Conservation (phyloP, 2,329 filamentous ascomycete species). For the Diaporthe citrichinensis region DNA sequence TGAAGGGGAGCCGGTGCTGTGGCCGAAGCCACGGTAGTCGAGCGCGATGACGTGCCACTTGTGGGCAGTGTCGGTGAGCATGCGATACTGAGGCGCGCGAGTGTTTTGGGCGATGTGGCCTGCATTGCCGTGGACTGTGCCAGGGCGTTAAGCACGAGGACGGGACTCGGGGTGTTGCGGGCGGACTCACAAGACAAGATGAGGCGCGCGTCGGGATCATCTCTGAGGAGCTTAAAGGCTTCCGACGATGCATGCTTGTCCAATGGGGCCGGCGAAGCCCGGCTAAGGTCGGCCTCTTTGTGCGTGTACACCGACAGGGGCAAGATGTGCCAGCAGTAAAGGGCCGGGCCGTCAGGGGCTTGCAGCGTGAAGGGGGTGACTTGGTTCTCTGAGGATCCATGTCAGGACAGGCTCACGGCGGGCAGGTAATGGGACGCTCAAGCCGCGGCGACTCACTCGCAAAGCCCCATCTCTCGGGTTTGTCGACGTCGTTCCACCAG, state of each 20-base stretch:
- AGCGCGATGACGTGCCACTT: slow-evolving; percentile 87
- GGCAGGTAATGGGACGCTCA: neutral
- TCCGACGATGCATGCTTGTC: slow-evolving; percentile 68
- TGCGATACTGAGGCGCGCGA: slow-evolving; percentile 83
- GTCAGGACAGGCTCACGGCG: neutral
- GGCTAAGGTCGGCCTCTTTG: slow-evolving; percentile 72
- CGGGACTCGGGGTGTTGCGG: neutral
- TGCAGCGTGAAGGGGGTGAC: slow-evolving; percentile 86
- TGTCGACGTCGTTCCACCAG: slow-evolving; percentile 79
- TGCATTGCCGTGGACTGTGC: slow-evolving; percentile 69
- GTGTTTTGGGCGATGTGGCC: slow-evolving; percentile 86
- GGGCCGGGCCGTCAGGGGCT: slow-evolving; percentile 80
- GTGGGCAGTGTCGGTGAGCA: slow-evolving; percentile 76
- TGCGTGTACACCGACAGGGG: slow-evolving; percentile 82
- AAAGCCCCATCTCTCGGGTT: slow-evolving; percentile 88
- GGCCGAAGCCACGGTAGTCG: slow-evolving; percentile 91
- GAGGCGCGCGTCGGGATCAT: slow-evolving; percentile 74
- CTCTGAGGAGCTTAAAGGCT: slow-evolving; percentile 72
- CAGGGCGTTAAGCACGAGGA: slow-evolving; percentile 33
- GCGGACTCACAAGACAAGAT: slow-evolving; percentile 72
- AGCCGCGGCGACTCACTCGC: slow-evolving; percentile 69
- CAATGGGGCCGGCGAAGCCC: slow-evolving; percentile 40
- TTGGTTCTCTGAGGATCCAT: slow-evolving; percentile 76
- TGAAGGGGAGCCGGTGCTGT: slow-evolving; percentile 83
- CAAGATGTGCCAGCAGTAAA: slow-evolving; percentile 94